Conservation (phyloP, 139 green algal genomes). For the Chlorella sp. region DNA sequence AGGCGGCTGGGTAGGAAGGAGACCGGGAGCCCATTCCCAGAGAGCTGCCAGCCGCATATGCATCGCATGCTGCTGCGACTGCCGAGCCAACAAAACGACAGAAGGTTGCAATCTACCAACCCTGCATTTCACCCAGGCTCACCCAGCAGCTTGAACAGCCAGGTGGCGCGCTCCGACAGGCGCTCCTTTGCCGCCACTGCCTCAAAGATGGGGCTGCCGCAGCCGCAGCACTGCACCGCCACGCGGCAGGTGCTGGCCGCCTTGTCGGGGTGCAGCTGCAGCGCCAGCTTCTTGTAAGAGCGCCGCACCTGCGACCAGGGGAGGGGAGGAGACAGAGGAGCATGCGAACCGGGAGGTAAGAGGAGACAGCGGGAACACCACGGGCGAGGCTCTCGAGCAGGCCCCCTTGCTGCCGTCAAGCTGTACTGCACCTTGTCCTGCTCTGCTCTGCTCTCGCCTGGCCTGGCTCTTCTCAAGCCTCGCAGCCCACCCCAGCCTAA, state of each 20-base stretch:
- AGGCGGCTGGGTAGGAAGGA: too few relatives aligned
- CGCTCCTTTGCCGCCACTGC: background rate
- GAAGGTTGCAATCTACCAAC: too few relatives aligned
- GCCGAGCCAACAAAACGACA: background rate
- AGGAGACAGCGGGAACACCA: too few relatives aligned
- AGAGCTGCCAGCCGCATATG: background rate
- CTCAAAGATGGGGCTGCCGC: conserved; percentile 9
- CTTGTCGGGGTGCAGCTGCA: conserved; percentile 90
- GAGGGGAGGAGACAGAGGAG: background rate
- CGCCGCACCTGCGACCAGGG: conserved; percentile 78
- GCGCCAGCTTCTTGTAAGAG: conserved; percentile 82
- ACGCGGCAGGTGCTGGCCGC: conserved; percentile 10
- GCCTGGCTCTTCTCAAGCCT: too few relatives aligned
- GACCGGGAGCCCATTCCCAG: too few relatives aligned
- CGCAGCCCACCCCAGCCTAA: too few relatives aligned
- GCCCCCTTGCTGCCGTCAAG: too few relatives aligned
- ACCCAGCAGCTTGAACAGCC: conserved; percentile 48
- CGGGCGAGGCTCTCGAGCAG: too few relatives aligned
- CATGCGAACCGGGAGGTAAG: too few relatives aligned
- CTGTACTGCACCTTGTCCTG: too few relatives aligned
- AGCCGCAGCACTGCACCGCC: conserved; percentile 2
- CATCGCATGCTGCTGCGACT: too few relatives aligned
- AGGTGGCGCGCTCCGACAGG: conserved; percentile 37
- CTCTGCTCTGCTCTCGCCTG: too few relatives aligned
- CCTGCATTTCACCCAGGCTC: background rate